These are phyloP conservation scores for Erodium texanum DNA, from an alignment of 441 rosid species.

Conservation along the genomic window DNA sequence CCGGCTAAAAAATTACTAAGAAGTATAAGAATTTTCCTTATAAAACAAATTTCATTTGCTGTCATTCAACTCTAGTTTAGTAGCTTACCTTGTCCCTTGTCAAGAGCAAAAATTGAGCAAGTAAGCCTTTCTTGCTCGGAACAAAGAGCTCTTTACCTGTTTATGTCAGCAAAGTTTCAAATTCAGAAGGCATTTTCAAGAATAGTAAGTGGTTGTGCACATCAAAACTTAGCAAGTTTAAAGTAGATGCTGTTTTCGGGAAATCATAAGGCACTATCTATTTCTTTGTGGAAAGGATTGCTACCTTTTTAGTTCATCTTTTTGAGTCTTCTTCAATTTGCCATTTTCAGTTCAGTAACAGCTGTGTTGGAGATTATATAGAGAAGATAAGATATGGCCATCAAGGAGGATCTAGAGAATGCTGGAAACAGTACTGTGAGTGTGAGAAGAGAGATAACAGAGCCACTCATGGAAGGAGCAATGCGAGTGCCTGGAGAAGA, in stretches of 20 bases:
- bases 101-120: slow-evolving; percentile 2
- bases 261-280: background rate
- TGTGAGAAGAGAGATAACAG: slow-evolving; percentile 20
- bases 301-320: background rate
- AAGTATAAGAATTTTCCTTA: slow-evolving; percentile 2
- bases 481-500: slow-evolving; percentile 19
- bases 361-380: slow-evolving; percentile 5
- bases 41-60: slow-evolving; percentile 1
- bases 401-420: slow-evolving; percentile 28
- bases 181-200: slow-evolving; percentile 1
- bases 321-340: slow-evolving; percentile 14
- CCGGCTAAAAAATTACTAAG: background rate
- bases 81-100: slow-evolving; percentile 1
- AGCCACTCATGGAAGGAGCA: slow-evolving; percentile 28
- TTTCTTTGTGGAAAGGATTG: background rate
- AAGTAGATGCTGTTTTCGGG: background rate
- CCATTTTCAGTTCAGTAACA: slow-evolving; percentile 14
- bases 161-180: slow-evolving; percentile 1
- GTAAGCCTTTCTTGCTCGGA: slow-evolving; percentile 1
- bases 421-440: background rate
- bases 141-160: slow-evolving; percentile 1
- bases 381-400: slow-evolving; percentile 30
- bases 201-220: background rate
- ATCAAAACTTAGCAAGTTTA: slow-evolving; percentile 3
- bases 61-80: background rate